Percentiles rank a stretch among this genome's conserved stretches.
These are phyloP conservation scores for Tillandsia leiboldiana DNA, from an alignment of 176 grass and related monocot species.

Conservation along the genomic window DNA sequence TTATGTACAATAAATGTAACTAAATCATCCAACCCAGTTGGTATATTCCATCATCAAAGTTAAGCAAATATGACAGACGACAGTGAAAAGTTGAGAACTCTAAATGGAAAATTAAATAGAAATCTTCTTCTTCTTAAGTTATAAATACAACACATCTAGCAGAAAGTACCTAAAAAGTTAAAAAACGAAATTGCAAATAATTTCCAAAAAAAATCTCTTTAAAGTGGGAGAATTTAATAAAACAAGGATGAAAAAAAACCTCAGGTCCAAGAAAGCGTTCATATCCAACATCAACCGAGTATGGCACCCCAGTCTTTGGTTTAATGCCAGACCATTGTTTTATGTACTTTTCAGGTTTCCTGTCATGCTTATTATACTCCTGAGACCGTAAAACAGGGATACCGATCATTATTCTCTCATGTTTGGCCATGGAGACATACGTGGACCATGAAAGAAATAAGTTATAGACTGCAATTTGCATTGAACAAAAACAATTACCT, in stretches of 20 bases:
- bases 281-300: conserved; percentile 91
- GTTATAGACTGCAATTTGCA: background rate
- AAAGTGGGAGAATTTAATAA: background rate
- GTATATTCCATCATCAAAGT: background rate
- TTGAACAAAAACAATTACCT: conserved; percentile 37
- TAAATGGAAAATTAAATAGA: no score
- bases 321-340: conserved; percentile 77
- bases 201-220: background rate
- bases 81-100: no score
- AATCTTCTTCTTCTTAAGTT: no score
- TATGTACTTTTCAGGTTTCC: conserved; percentile 80
- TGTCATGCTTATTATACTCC: conserved; percentile 91
- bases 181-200: no score
- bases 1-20: background rate
- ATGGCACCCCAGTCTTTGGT: conserved; percentile 82
- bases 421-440: background rate
- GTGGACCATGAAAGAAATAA: background rate
- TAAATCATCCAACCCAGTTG: background rate
- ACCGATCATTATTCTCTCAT: no score
- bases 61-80: background rate
- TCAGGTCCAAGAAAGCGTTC: conserved; percentile 98
- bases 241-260: conserved; percentile 42
- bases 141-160: no score
- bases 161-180: no score
- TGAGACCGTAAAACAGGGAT: conserved; percentile 15